These are phyloP conservation scores for Canavalia gladiata DNA, from an alignment of 306 rosid genomes.

Conservation along the genomic window DNA sequence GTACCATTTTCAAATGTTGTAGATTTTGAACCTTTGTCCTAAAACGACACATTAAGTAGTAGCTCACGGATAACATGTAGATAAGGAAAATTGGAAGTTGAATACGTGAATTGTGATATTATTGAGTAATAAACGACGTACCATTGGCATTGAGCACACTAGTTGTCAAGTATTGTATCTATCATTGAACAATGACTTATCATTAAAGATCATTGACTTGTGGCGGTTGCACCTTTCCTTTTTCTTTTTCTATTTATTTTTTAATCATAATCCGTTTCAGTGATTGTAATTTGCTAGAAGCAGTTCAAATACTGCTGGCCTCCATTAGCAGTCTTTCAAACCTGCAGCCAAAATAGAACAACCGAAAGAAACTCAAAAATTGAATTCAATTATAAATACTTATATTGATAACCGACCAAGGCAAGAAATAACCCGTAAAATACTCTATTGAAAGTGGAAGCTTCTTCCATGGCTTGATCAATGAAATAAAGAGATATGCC, in stretches of 20 bases:
- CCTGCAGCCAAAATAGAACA: conserved; percentile 39
- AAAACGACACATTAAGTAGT: not conserved
- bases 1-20: not conserved
- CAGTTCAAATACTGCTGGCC: conserved; percentile 31
- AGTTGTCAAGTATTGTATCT: conserved; percentile 19
- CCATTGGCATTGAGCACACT: not conserved
- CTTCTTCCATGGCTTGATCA: not conserved
- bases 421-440: not conserved
- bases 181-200: not conserved
- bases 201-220: not conserved
- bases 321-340: not conserved
- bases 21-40: not conserved
- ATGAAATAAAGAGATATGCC: not conserved
- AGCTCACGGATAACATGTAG: not conserved
- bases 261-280: not conserved
- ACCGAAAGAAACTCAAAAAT: not conserved
- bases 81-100: not conserved
- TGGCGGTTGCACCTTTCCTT: not conserved
- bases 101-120: conserved; percentile 5
- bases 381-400: conserved; percentile 23
- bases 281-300: not conserved
- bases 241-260: not conserved
- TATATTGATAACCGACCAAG: conserved; percentile 9
- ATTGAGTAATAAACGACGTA: not conserved
- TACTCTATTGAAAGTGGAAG: conserved; percentile 5